Evolutionary conservation across 441 rosid genomes (phyloP).

Genomic region (Flueggea neowawraea): DNA sequence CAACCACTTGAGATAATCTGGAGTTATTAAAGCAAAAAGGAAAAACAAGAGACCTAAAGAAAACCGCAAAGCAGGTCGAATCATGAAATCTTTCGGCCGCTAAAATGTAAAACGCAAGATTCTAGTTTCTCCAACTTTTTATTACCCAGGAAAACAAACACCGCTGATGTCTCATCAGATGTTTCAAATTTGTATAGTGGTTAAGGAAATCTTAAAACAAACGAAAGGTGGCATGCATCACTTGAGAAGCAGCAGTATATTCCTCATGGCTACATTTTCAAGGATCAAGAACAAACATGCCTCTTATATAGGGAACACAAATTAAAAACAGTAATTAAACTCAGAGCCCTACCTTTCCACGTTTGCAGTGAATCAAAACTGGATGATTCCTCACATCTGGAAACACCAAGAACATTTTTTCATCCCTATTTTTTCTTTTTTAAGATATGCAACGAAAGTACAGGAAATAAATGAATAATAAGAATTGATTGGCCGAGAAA

Average conservation of each 20-base stretch:
- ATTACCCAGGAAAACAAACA: neutral
- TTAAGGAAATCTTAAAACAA: neutral
- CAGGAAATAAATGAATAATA: constrained; percentile 5
- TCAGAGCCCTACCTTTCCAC: constrained; percentile 63
- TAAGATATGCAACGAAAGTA: neutral
- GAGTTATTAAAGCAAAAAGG: too few species aligned
- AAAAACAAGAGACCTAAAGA: too few species aligned
- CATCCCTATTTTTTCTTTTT: neutral
- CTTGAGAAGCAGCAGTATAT: too few species aligned
- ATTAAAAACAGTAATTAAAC: neutral
- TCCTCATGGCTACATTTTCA: neutral
- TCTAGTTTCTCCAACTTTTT: neutral
- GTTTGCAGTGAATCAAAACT: constrained; percentile 86
- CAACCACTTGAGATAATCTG: too few species aligned
- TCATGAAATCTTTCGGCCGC: too few species aligned
- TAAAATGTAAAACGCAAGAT: neutral
- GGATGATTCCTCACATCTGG: constrained; percentile 97
- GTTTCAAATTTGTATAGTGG: neutral
- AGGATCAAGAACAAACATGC: neutral
- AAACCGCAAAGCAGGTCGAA: too few species aligned
- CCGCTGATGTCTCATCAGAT: neutral
- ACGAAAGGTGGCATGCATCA: too few species aligned
- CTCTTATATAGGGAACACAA: too few species aligned
- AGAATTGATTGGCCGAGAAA: neutral
- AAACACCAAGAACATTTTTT: constrained; percentile 18